Conservation (phyloP, 352 stramenopile genomes). For the Globisporangium nodosum region DNA sequence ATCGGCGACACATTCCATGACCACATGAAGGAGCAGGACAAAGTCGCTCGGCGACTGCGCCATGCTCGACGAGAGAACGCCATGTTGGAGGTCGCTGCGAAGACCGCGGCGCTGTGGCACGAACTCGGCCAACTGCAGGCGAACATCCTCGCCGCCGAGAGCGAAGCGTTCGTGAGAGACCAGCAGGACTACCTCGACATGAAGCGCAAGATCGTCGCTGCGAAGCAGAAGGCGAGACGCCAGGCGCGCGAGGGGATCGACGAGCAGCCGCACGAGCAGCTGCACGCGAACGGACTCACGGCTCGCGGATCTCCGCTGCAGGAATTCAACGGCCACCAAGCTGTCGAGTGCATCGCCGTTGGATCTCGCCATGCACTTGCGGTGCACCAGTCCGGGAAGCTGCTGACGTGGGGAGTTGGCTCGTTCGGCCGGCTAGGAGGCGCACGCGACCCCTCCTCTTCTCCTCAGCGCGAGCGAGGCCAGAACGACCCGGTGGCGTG, state of each 20-base stretch:
- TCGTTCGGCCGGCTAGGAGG: constrained; percentile 61
- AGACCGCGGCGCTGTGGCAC: constrained; percentile 40
- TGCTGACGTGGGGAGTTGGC: constrained; percentile 69
- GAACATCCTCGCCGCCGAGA: constrained; percentile 33
- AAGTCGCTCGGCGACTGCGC: constrained; percentile 33
- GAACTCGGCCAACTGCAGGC: constrained; percentile 39
- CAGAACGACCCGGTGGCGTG: constrained; percentile 34
- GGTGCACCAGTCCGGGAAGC: constrained; percentile 53
- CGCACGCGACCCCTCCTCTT: constrained; percentile 5
- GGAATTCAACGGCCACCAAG: constrained; percentile 48
- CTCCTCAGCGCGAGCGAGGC: not conserved
- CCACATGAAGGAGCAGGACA: constrained; percentile 68
- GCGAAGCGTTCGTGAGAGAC: constrained; percentile 26
- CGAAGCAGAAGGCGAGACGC: constrained; percentile 55
- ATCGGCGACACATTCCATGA: constrained; percentile 53
- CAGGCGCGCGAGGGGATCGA: constrained; percentile 42
- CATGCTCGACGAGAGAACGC: constrained; percentile 44
- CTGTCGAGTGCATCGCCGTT: constrained; percentile 48
- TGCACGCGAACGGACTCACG: constrained; percentile 53
- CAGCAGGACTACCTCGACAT: constrained; percentile 53
- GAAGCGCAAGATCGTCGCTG: constrained; percentile 42
- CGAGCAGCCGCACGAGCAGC: not conserved
- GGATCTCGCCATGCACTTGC: constrained; percentile 65
- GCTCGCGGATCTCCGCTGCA: constrained; percentile 31
- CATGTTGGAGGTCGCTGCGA: constrained; percentile 25